Evolutionary conservation across 2,329 filamentous ascomycete species (phyloP).

Genomic region (Arthrocladium fulminans): DNA sequence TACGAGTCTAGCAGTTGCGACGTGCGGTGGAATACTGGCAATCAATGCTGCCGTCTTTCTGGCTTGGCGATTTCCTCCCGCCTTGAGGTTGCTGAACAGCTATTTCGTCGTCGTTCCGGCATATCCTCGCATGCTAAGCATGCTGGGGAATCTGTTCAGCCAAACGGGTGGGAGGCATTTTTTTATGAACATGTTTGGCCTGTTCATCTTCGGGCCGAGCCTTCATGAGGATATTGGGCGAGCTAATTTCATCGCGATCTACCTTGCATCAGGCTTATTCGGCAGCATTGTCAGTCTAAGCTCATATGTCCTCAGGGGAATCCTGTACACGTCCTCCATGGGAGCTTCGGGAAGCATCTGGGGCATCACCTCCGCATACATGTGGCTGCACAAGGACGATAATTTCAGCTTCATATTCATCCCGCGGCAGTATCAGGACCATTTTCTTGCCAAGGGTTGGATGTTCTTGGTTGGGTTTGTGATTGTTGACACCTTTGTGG

Average conservation of each 20-base stretch:
- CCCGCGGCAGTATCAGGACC: slow-evolving; percentile 31
- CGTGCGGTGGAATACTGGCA: slow-evolving; percentile 42
- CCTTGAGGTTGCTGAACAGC: slow-evolving; percentile 49
- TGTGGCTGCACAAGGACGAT: slow-evolving; percentile 38
- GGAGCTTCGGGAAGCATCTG: slow-evolving; percentile 45
- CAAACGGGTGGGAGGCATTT: slow-evolving; percentile 48
- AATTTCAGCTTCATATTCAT: slow-evolving; percentile 35
- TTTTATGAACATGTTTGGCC: slow-evolving; percentile 44
- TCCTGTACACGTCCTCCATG: slow-evolving; percentile 39
- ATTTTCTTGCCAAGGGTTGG: slow-evolving; percentile 35
- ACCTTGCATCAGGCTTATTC: slow-evolving; percentile 39
- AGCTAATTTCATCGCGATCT: slow-evolving; percentile 47
- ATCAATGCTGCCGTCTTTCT: slow-evolving; percentile 43
- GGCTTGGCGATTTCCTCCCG: slow-evolving; percentile 44
- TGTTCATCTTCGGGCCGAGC: slow-evolving; percentile 47
- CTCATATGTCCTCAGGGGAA: slow-evolving; percentile 35
- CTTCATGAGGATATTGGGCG: slow-evolving; percentile 49
- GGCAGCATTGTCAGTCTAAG: slow-evolving; percentile 41
- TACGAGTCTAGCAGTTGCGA: slow-evolving; percentile 43
- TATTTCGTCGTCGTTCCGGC: slow-evolving; percentile 47
- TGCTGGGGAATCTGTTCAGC: slow-evolving; percentile 48
- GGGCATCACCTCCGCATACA: slow-evolving; percentile 43
- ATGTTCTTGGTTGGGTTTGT: slow-evolving; percentile 31
- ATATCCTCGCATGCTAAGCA: slow-evolving; percentile 44
- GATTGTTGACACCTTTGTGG: slow-evolving; percentile 29